Percentiles rank a stretch among this genome's conserved stretches.
Conservation (phyloP, 2,329 filamentous ascomycete species). For the Epichloe uncinata region DNA sequence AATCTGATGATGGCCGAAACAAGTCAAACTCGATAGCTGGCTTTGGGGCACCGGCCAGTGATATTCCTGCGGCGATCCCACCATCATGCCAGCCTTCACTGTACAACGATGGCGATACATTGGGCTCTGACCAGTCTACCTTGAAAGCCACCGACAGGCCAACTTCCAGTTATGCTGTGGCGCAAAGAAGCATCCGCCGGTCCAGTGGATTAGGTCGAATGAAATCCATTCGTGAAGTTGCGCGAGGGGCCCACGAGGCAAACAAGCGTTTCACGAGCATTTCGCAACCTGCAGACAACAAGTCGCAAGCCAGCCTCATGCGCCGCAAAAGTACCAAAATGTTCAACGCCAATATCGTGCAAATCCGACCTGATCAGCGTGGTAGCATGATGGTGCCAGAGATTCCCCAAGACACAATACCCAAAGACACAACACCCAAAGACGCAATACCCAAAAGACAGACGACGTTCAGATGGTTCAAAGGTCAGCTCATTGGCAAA, state of each 20-base stretch:
- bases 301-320: conserved; percentile 41
- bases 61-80: conserved; percentile 12
- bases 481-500: conserved; percentile 95
- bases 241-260: conserved; percentile 75
- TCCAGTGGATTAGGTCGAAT: conserved; percentile 77
- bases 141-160: conserved; percentile 56
- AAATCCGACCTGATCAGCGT: conserved; percentile 69
- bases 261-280: conserved; percentile 54
- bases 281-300: conserved; percentile 23
- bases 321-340: conserved; percentile 98
- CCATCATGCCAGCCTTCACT: conserved; percentile 23
- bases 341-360: conserved; percentile 96
- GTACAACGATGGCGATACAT: conserved; percentile 56
- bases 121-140: conserved; percentile 65
- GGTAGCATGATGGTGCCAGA: conserved; percentile 43
- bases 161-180: conserved; percentile 47
- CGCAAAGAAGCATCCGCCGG: conserved; percentile 63
- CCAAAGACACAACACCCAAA: too few relatives aligned
- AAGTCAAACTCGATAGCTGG: conserved; percentile 9
- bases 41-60: not conserved
- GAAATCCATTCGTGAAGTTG: conserved; percentile 97
- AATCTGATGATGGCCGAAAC: not conserved
- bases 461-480: conserved; percentile 98
- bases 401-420: conserved; percentile 41
- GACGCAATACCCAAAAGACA: conserved; percentile 52